Evolutionary conservation across 2,329 filamentous ascomycete species (phyloP), one percentile per base, ranked within the genome.

Genomic region (Niveomyces coronatus): DNA sequence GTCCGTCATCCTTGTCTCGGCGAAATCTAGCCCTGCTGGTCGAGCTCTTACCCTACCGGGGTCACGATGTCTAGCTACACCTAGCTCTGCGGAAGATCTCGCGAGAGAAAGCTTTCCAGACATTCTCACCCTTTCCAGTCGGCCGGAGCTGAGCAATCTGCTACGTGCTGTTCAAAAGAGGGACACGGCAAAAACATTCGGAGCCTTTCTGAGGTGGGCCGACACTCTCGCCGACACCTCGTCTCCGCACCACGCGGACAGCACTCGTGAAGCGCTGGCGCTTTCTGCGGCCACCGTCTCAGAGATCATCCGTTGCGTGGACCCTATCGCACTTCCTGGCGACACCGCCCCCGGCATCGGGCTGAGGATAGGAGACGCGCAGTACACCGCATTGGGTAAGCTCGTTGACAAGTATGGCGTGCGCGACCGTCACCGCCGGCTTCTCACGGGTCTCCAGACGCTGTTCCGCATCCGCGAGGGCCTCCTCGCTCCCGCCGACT

Each of bases 231-330:
- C 31, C 15, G 40, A 53, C 14, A 3, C 36, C 9, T 29, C 46
- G 14, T 32, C 27, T 4, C 47, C 55, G 22, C 20, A 40, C 3
- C 37, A 51, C n/a, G 32, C 47, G 1, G 44, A 46, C 5, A 49
- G 57, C 13, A 48, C 56, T 7, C 43, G 53, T 6, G 52, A 61
- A 31, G 46, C 66, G 5, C 45, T 45, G 11, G 35, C 44, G 1
- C 51, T 86, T 16, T 66, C 79, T 0, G 54, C 64, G 2, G 61
- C 68, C 1, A 68, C 68, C 1, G 78, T 86, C 49, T 74, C 76
- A 2, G 76, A 82, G 45, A 68, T 82, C 9, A 54, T 88, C 20
- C 67, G 69, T 23, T 64, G 68, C 5, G 56, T 87, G 8, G 76
- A 83, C 41, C 79, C 82, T 0, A 49, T 71, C 16, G 56, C 76